phyloP scores from a whole-genome alignment of 163 green algal genomes.

The Scenedesmus sp. region DNA sequence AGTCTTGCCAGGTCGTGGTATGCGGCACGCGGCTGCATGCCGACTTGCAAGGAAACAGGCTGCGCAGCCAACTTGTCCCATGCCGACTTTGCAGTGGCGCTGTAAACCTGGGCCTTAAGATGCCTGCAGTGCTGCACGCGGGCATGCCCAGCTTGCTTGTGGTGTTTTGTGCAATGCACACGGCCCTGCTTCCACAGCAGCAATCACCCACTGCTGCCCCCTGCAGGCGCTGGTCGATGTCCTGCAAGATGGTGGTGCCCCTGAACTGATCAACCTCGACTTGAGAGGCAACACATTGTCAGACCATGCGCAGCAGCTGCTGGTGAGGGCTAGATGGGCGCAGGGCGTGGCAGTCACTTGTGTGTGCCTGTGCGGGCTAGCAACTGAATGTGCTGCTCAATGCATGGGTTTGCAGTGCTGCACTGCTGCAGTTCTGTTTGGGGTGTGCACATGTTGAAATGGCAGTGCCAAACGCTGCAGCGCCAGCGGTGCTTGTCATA shows the following conservation, averaged over 20 bases:
- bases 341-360: background rate
- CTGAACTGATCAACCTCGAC: constrained; percentile 85
- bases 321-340: constrained; percentile 15
- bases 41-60: too few species aligned
- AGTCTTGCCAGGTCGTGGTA: too few species aligned
- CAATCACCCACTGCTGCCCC: too few species aligned
- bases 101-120: too few species aligned
- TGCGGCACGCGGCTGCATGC: background rate
- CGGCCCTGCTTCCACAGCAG: too few species aligned
- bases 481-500: background rate
- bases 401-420: background rate
- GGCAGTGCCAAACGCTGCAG: background rate
- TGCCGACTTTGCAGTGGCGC: too few species aligned
- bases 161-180: too few species aligned
- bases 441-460: too few species aligned
- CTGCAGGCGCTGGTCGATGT: constrained; percentile 70
- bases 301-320: constrained; percentile 56
- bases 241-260: constrained; percentile 64
- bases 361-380: background rate
- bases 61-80: too few species aligned
- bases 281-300: constrained; percentile 75
- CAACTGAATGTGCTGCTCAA: background rate
- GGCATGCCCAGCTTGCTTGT: too few species aligned
- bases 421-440: background rate
- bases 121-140: too few species aligned